Conservation (phyloP, 176 grass and related monocot species). For the Pontederia crassipes region DNA sequence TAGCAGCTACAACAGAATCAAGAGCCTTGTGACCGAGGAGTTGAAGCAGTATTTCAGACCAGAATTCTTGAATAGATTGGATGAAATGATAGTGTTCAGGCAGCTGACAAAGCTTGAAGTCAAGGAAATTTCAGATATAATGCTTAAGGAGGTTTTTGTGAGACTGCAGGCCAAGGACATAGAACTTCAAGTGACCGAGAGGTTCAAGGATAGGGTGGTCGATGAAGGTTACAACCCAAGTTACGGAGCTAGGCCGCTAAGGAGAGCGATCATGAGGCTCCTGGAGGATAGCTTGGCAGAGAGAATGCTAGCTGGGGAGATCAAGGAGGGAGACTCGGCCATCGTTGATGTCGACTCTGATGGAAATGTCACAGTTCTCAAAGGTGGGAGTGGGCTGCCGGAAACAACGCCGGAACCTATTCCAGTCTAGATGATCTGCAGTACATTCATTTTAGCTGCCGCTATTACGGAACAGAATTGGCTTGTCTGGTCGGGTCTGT, state of each 20-base stretch:
- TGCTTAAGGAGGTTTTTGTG: constrained; percentile 12
- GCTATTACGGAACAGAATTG: too few species aligned
- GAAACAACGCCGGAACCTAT: constrained; percentile 6
- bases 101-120: constrained; percentile 8
- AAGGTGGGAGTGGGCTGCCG: constrained; percentile 8
- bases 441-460: too few species aligned
- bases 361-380: constrained; percentile 9
- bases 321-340: constrained; percentile 12
- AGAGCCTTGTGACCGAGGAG: constrained; percentile 8
- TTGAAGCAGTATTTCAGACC: constrained; percentile 5
- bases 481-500: too few species aligned
- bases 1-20: constrained; percentile 6
- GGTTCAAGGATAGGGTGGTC: constrained; percentile 11
- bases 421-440: not conserved
- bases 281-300: constrained; percentile 16
- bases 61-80: not conserved
- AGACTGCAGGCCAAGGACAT: constrained; percentile 8
- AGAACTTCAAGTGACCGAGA: constrained; percentile 9
- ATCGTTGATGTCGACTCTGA: constrained; percentile 14
- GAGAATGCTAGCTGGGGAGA: constrained; percentile 12
- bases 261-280: constrained; percentile 11
- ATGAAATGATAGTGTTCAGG: constrained; percentile 11
- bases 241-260: constrained; percentile 13
- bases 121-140: constrained; percentile 12
- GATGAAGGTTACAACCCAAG: constrained; percentile 15